These are phyloP conservation scores for Mycena indigotica DNA, from an alignment of 768 basidiomycete genomes.

Conservation along the genomic window DNA sequence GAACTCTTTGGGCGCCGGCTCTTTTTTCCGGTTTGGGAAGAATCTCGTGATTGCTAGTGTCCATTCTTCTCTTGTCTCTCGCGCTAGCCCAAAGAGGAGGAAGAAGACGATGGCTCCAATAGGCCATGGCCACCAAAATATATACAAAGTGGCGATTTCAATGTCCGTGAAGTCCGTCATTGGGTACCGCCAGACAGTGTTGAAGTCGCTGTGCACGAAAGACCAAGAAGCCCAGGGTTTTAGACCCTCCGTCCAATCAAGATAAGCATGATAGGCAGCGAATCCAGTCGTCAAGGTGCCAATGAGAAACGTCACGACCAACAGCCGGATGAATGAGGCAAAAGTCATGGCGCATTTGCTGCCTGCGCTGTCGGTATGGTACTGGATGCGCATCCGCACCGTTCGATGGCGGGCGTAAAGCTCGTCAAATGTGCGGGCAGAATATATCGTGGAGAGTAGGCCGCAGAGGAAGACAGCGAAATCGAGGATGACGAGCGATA, in stretches of 20 bases:
- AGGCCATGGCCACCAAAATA: not conserved
- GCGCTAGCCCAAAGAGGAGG: not conserved
- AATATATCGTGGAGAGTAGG: constrained; percentile 28
- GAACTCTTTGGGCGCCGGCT: too few species aligned
- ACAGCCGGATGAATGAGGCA: constrained; percentile 49
- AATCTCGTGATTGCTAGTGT: too few species aligned
- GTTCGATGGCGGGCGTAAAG: constrained; percentile 45
- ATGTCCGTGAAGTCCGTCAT: not conserved
- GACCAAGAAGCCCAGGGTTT: constrained; percentile 39
- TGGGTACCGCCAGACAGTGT: constrained; percentile 31
- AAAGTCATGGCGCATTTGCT: constrained; percentile 22
- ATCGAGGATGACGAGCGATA: constrained; percentile 26
- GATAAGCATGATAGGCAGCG: constrained; percentile 21
- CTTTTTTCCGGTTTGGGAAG: too few species aligned
- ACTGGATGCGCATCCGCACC: constrained; percentile 37
- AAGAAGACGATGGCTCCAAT: not conserved
- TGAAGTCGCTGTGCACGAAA: constrained; percentile 40
- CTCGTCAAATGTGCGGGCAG: constrained; percentile 39
- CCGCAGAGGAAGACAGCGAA: constrained; percentile 25
- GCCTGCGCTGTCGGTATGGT: constrained; percentile 28
- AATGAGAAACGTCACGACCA: constrained; percentile 39
- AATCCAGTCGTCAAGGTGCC: constrained; percentile 24
- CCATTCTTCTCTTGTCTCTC: not conserved
- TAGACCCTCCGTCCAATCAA: constrained; percentile 26
- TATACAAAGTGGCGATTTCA: not conserved